Base-by-base conservation (phyloP, 2,329 filamentous ascomycete genomes). In the Neofusicoccum parvum region DNA sequence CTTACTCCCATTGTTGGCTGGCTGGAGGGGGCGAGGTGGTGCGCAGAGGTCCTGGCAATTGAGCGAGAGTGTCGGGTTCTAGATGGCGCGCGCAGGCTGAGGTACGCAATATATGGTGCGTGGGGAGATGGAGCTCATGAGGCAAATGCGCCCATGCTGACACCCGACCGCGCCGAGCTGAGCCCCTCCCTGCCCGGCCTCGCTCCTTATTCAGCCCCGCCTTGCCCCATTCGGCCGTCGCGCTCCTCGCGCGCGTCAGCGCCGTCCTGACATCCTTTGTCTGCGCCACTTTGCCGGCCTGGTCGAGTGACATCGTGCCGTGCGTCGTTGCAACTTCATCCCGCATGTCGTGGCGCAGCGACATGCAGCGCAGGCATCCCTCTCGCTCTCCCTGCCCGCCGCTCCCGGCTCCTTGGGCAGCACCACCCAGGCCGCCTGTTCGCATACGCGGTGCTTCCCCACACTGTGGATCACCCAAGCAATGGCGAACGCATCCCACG, bases 51-150 rank as follows among this genome's bases (percentile, higher is more conserved):
- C n/a, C 15, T 23, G n/a, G 27, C 56, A 48, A 60, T 60, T 60
- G 56, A 37, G 43, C 6, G 27, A 43, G 54, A n/a, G 48, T 15
- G 43, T 32, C 27, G 41, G 56, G 56, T 46, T 46, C 56, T 43
- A n/a, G 41, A 36, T 20, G 56, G 43, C 32, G 54, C 48, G 56
- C 7, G 56, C 15, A 48, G 56, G 56, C 45, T 15, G 41, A 45
- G 32, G 56, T 48, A 60, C 27, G 56, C 56, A 60, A 60, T 60
- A 60, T 60, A 60, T 60, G 56, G 32, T 58, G 54, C 54, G 54
- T 46, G 54, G 53, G 37, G 39, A 58, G 36, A 50, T 50, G 32
- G 53, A 58, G 53, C 53, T 45, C 37, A 11, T 15, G n/a, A 43
- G 15, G 54, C 53, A 43, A 37, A 37, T 32, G 27, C 27, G 27